Conservation (phyloP, 495 filamentous ascomycete species). For the Evansstolkia leycettana region DNA sequence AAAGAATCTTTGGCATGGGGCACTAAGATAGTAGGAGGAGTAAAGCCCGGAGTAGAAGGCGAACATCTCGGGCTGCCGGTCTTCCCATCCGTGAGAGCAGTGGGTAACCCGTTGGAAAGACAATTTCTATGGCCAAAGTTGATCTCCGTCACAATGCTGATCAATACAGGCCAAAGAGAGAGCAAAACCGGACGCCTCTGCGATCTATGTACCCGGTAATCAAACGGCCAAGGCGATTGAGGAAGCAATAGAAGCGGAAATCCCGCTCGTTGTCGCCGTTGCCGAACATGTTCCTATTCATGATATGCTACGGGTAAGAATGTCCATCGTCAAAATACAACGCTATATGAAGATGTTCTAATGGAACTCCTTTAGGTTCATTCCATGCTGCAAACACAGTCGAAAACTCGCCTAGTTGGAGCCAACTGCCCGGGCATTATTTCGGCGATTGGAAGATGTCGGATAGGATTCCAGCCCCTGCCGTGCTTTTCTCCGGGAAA, state of each 20-base stretch:
- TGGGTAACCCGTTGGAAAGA: too few relatives aligned
- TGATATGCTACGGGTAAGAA: conserved; percentile 63
- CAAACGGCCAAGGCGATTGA: conserved; percentile 70
- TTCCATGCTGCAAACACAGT: conserved; percentile 69
- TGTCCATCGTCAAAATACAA: background rate
- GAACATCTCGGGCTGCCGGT: conserved; percentile 76
- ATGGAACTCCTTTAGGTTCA: conserved; percentile 55
- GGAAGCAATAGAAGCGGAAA: conserved; percentile 80
- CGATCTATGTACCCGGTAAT: conserved; percentile 73
- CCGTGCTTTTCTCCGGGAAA: conserved; percentile 62
- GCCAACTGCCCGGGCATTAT: conserved; percentile 86
- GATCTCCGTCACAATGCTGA: conserved; percentile 3
- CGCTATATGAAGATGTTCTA: too few relatives aligned
- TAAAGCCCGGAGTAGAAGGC: conserved; percentile 63
- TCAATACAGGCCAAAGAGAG: conserved; percentile 54
- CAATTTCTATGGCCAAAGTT: too few relatives aligned
- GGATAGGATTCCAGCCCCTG: conserved; percentile 80
- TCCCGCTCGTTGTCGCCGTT: conserved; percentile 78
- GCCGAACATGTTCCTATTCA: conserved; percentile 87
- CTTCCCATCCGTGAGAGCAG: conserved; percentile 56
- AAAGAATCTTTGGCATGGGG: conserved; percentile 75
- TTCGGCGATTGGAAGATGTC: conserved; percentile 65
- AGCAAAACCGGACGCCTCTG: conserved; percentile 74
- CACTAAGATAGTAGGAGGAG: conserved; percentile 79
- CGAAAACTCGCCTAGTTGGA: conserved; percentile 67